Conservation (phyloP, 2,329 filamentous ascomycete species). For the Lasiodiplodia gonubiensis region DNA sequence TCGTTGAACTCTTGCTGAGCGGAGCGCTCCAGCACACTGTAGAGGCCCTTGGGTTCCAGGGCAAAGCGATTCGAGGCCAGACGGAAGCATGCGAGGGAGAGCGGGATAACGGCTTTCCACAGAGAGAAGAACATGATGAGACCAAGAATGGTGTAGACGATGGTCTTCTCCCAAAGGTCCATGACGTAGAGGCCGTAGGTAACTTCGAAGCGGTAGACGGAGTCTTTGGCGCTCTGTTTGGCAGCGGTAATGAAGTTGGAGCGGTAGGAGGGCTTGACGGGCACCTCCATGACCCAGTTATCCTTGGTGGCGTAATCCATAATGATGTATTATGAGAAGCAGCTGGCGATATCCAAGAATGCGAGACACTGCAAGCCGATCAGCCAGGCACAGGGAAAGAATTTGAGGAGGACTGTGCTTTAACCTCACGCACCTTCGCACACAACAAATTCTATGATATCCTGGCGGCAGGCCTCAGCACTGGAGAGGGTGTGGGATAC, state of each 20-base stretch:
- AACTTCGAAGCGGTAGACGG: conserved; percentile 48
- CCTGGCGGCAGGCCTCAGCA: not conserved
- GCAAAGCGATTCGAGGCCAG: conserved; percentile 3
- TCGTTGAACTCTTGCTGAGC: conserved; percentile 1
- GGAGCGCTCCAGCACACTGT: conserved; percentile 10
- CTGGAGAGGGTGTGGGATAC: not conserved
- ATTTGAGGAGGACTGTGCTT: not conserved
- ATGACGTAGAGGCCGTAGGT: conserved; percentile 36
- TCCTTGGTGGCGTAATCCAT: conserved; percentile 23
- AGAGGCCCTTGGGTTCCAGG: conserved; percentile 16
- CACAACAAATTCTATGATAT: not conserved
- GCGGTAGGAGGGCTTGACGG: conserved; percentile 6
- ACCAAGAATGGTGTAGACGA: conserved; percentile 25
- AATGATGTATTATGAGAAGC: not conserved
- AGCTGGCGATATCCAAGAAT: not conserved
- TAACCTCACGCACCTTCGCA: not conserved
- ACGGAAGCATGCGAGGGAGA: conserved; percentile 7
- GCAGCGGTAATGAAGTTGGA: not conserved
- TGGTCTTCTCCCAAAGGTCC: conserved; percentile 27
- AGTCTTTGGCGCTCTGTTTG: conserved; percentile 37
- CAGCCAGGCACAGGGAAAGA: not conserved
- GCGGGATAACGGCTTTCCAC: conserved; percentile 12
- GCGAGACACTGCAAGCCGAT: not conserved
- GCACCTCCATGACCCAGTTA: not conserved
- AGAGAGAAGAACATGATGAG: conserved; percentile 4